A percentile compares a stretch with the other conserved stretches of the same genome.
Evolutionary conservation across 805 yeast species (phyloP).

Genomic region (Dipodascus albidus): DNA sequence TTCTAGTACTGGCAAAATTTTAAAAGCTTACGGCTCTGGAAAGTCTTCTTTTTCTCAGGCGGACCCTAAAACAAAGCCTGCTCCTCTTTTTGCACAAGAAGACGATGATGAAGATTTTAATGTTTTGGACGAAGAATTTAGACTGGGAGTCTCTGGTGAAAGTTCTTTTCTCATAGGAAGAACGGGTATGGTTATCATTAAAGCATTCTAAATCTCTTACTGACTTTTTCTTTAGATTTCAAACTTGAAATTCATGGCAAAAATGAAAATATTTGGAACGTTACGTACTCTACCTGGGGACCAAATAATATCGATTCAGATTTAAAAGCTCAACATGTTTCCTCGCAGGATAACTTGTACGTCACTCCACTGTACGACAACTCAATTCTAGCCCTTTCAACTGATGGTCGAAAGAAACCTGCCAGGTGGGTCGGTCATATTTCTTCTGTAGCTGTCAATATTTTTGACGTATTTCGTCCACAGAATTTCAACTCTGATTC

Average conservation of each 20-base stretch:
- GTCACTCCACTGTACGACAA: slow-evolving; percentile 79
- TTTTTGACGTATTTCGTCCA: slow-evolving; percentile 57
- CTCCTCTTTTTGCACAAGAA: slow-evolving; percentile 7
- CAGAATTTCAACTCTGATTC: slow-evolving; percentile 4
- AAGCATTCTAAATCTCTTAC: neutral
- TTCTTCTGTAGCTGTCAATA: slow-evolving; percentile 61
- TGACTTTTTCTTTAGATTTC: slow-evolving; percentile 20
- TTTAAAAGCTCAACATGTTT: slow-evolving; percentile 28
- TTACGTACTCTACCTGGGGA: slow-evolving; percentile 82
- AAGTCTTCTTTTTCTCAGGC: neutral
- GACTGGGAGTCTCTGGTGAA: slow-evolving; percentile 3
- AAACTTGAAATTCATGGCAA: slow-evolving; percentile 53
- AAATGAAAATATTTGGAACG: slow-evolving; percentile 66
- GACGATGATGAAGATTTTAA: slow-evolving; percentile 9
- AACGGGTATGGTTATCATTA: slow-evolving; percentile 13
- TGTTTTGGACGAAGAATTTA: slow-evolving; percentile 2
- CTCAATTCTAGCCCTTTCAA: slow-evolving; percentile 51
- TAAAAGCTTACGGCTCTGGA: slow-evolving; percentile 50
- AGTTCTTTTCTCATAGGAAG: slow-evolving; percentile 24
- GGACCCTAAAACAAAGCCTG: slow-evolving; percentile 1
- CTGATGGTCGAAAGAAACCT: slow-evolving; percentile 53
- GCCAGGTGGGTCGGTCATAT: slow-evolving; percentile 72
- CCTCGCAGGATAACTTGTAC: slow-evolving; percentile 59
- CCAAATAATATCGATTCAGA: slow-evolving; percentile 74
- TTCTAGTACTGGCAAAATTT: slow-evolving; percentile 59